Evolutionary conservation across 2,329 filamentous ascomycete genomes (phyloP), one percentile per base, ranked within the genome.

Genomic region (Aspergillus aculeatinus): DNA sequence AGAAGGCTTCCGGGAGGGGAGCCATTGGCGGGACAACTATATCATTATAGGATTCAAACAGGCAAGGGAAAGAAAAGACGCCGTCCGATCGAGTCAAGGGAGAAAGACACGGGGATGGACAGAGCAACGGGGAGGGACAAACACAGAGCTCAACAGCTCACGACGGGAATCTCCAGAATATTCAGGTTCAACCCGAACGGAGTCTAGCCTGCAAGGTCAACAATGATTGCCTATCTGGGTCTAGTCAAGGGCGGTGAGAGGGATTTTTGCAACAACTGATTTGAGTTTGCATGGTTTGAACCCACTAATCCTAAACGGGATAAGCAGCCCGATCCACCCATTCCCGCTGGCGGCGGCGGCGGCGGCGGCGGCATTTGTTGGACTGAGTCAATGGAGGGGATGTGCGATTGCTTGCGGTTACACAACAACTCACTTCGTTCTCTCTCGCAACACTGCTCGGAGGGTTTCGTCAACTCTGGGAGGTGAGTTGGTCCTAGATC

Each of bases 1-100:
- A 90, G 80, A 93, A 95, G 75, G 85, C 82, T 79, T 89, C 88
- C 72, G 85, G 83, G 73, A 85, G 80, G 77, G 87, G 83, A 81
- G 87, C 89, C 89, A 92, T 92, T 74, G 72, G 71, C 68, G 63
- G 63, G 66, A 67, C 72, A 72, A 68, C 61, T 75, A 77, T 74
- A 76, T 76, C 76, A 79, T 79, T 70, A 71, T 75, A 73, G 59
- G 29, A 59, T 57, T 60, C 39, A 61, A 55, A 27, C 58, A 50
- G 23, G 61, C 65, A 57, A 62, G 54, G 58, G 54, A 31, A 52
- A 56, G 52, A 12, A 16, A 21, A 57, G 48, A 51, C 48, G 58
- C 51, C 42, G 61, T 39, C 27, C 27, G 21, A 21, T 53, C 59
- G 55, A 52, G 51, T 16, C 54, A 39, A 58, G 23, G 31, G 39